phyloP scores from a whole-genome alignment of 148 eudicot genomes.

The Polygonum maritimum region DNA sequence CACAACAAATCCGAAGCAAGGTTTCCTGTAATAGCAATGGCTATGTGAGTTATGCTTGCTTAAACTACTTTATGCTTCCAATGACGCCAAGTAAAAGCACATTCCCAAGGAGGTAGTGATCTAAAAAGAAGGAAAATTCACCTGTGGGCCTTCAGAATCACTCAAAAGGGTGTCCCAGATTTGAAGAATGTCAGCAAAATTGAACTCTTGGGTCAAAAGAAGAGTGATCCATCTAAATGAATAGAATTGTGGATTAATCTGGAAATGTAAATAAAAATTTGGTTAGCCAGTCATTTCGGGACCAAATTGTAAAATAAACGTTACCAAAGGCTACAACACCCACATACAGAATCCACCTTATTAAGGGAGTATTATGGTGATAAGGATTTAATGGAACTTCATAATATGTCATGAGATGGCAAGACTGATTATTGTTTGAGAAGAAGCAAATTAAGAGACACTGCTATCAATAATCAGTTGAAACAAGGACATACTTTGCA shows the following conservation, averaged over 20 bases:
- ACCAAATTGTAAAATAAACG: not conserved
- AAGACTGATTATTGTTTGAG: not conserved
- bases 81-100: not conserved
- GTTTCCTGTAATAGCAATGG: slow-evolving; percentile 56
- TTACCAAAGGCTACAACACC: no score
- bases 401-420: not conserved
- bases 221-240: slow-evolving; percentile 75
- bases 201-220: slow-evolving; percentile 95
- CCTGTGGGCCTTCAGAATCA: slow-evolving; percentile 99
- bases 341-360: not conserved
- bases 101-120: not conserved
- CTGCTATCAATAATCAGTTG: not conserved
- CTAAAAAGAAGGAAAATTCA: slow-evolving; percentile 15
- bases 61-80: not conserved
- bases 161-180: slow-evolving; percentile 97
- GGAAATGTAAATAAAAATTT: slow-evolving; percentile 18
- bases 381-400: not conserved
- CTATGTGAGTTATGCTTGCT: not conserved
- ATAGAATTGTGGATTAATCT: slow-evolving; percentile 83
- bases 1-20: slow-evolving; percentile 84
- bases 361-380: not conserved
- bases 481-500: slow-evolving; percentile 55
- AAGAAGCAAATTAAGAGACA: not conserved
- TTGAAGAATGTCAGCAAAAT: slow-evolving; percentile 74
- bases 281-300: slow-evolving; percentile 1